A percentile compares a stretch with the other conserved stretches of the same genome.
These are phyloP conservation scores for Diaporthe citrichinensis DNA, from an alignment of 2,329 filamentous ascomycete genomes.

Conservation along the genomic window DNA sequence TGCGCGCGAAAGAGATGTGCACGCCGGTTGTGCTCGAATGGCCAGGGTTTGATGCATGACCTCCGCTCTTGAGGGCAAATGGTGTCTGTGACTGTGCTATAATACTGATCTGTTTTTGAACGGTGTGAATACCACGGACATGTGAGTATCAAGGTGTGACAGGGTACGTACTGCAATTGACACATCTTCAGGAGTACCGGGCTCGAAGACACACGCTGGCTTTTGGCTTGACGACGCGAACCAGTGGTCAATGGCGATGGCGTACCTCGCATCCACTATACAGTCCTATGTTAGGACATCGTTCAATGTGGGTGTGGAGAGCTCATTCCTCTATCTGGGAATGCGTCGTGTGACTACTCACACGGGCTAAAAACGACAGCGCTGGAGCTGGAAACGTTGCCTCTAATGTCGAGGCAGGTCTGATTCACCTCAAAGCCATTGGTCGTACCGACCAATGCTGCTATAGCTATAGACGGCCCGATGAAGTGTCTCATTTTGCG, in stretches of 20 bases:
- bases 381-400: constrained; percentile 26
- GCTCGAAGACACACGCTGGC: constrained; percentile 48
- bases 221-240: constrained; percentile 47
- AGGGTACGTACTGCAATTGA: constrained; percentile 42
- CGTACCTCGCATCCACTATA: constrained; percentile 36
- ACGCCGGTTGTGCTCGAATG: constrained; percentile 48
- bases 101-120: constrained; percentile 33
- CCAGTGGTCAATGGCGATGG: constrained; percentile 45
- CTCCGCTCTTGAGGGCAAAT: constrained; percentile 47
- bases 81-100: constrained; percentile 44
- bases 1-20: constrained; percentile 44
- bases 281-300: neutral
- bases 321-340: neutral
- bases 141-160: neutral
- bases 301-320: accelerated
- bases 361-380: neutral
- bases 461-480: neutral
- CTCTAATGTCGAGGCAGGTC: constrained; percentile 17
- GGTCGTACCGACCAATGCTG: neutral
- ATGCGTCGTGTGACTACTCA: neutral
- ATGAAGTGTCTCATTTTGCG: neutral
- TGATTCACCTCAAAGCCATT: neutral
- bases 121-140: neutral
- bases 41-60: constrained; percentile 47
- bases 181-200: constrained; percentile 45